Evolutionary conservation across 2,329 filamentous ascomycete species (phyloP).

Genomic region (Pestalotiopsis sp.): DNA sequence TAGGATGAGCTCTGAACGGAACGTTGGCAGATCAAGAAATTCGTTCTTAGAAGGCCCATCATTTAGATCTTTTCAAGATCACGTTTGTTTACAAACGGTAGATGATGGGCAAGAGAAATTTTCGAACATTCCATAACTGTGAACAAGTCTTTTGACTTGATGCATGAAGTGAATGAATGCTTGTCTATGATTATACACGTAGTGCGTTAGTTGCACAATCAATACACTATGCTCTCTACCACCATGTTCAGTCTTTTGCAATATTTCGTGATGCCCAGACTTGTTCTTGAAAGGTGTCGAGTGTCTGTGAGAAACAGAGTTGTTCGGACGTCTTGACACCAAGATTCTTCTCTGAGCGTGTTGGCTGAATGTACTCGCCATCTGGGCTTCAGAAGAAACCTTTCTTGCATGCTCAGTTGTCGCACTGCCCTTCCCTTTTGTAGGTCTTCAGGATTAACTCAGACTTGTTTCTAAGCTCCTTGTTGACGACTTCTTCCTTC

Average conservation of each 20-base stretch:
- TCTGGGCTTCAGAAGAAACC: no score
- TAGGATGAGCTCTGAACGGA: constrained; percentile 79
- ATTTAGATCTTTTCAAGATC: constrained; percentile 27
- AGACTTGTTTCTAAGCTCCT: no score
- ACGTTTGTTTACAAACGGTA: constrained; percentile 24
- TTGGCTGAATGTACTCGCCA: no score
- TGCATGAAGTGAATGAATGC: not conserved
- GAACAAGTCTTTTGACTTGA: not conserved
- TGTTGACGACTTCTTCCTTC: no score
- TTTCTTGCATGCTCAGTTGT: no score
- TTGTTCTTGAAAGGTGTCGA: no score
- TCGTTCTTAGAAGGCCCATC: constrained; percentile 39
- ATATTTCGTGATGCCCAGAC: not conserved
- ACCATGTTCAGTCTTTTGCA: not conserved
- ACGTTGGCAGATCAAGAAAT: constrained; percentile 69
- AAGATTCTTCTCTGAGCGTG: no score
- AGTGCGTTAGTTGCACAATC: not conserved
- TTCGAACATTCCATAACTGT: constrained; percentile 33
- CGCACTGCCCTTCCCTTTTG: no score
- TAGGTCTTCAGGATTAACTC: no score
- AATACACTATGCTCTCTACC: not conserved
- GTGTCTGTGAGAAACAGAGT: no score
- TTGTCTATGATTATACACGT: not conserved
- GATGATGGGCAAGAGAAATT: constrained; percentile 41
- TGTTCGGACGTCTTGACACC: no score